Percentiles rank a stretch among this genome's conserved stretches.
Conservation (phyloP, 352 stramenopile species). For the Phytophthora europaea region DNA sequence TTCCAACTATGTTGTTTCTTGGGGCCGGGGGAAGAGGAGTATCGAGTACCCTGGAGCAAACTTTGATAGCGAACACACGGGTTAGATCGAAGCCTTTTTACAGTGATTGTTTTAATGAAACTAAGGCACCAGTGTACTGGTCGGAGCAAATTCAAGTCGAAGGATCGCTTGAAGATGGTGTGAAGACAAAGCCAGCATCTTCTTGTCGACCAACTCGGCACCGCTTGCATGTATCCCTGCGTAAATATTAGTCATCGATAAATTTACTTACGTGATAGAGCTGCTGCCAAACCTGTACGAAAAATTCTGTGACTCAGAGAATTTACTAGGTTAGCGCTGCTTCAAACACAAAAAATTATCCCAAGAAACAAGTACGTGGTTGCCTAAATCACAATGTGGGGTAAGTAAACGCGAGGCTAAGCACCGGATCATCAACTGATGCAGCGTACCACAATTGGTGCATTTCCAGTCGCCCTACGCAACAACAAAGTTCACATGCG, state of each 20-base stretch:
- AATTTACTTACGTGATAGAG: background rate
- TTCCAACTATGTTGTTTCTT: background rate
- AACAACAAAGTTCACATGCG: conserved; percentile 20
- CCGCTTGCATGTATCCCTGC: conserved; percentile 70
- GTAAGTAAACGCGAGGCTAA: conserved; percentile 14
- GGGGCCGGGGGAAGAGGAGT: background rate
- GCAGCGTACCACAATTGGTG: conserved; percentile 66
- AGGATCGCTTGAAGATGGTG: conserved; percentile 30
- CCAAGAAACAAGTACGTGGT: conserved; percentile 52
- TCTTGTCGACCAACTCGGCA: conserved; percentile 67
- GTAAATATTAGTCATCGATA: conserved; percentile 1
- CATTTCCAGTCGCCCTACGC: conserved; percentile 83
- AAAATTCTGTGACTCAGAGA: conserved; percentile 62
- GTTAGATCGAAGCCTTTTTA: conserved; percentile 20
- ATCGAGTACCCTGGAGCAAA: background rate
- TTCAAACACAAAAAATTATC: background rate
- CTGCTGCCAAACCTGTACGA: conserved; percentile 57
- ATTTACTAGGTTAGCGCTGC: conserved; percentile 18
- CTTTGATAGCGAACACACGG: background rate
- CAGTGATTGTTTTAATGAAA: background rate
- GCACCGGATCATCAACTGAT: background rate
- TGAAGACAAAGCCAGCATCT: conserved; percentile 68
- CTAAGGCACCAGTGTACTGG: conserved; percentile 20
- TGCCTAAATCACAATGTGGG: conserved; percentile 38
- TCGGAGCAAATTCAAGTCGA: conserved; percentile 22